Conservation (phyloP, 2,329 filamentous ascomycete genomes). For the Myriosclerotinia duriaeana region DNA sequence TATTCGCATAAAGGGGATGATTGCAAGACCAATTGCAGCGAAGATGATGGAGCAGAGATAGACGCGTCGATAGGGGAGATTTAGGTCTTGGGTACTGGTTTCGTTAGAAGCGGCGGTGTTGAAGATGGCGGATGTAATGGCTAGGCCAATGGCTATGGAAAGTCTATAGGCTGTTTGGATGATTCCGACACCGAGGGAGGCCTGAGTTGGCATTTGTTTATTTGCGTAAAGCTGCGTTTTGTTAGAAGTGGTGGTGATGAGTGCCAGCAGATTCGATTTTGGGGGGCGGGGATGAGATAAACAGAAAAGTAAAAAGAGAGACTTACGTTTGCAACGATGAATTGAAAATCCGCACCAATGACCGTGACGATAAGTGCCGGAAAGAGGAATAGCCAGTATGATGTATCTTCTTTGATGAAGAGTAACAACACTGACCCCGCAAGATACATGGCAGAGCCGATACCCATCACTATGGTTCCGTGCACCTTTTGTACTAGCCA, state of each 20-base stretch:
- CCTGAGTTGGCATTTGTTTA: constrained; percentile 58
- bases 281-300: neutral
- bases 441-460: constrained; percentile 46
- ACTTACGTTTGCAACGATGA: constrained; percentile 66
- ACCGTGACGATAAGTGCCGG: constrained; percentile 60
- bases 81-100: constrained; percentile 44
- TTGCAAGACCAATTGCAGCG: constrained; percentile 46
- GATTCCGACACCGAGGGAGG: constrained; percentile 65
- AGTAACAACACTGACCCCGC: constrained; percentile 52
- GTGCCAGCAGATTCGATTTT: accelerated
- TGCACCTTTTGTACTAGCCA: constrained; percentile 61
- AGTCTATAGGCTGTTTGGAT: constrained; percentile 61
- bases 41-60: constrained; percentile 52
- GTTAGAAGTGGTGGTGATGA: constrained; percentile 15
- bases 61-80: constrained; percentile 50
- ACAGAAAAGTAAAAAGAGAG: neutral
- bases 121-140: constrained; percentile 61
- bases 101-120: neutral
- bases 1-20: constrained; percentile 54
- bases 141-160: constrained; percentile 55
- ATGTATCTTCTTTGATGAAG: constrained; percentile 53
- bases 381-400: constrained; percentile 67
- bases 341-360: constrained; percentile 66
- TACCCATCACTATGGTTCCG: constrained; percentile 60
- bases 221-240: constrained; percentile 63